These are phyloP conservation scores for Adansonia rubrostipa DNA, from an alignment of 441 rosid species.

Conservation along the genomic window DNA sequence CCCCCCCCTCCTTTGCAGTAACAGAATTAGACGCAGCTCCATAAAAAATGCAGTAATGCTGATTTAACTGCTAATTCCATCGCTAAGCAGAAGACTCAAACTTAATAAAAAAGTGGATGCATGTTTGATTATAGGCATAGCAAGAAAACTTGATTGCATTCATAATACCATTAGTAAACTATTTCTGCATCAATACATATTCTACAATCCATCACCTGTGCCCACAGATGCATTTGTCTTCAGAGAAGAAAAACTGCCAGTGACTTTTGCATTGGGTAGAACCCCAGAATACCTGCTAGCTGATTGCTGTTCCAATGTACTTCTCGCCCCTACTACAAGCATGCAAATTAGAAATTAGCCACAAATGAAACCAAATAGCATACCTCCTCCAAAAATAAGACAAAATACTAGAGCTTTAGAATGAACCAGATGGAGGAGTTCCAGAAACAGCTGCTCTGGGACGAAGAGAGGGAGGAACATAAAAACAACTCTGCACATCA, in stretches of 20 bases:
- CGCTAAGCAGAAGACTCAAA: neutral
- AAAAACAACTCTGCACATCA: slow-evolving; percentile 71
- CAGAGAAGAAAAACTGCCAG: slow-evolving; percentile 45
- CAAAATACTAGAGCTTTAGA: neutral
- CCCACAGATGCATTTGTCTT: slow-evolving; percentile 49
- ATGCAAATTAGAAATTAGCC: slow-evolving; percentile 16
- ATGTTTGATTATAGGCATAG: neutral
- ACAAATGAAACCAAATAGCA: neutral
- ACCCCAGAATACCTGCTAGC: slow-evolving; percentile 51
- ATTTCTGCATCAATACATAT: neutral
- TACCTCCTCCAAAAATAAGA: neutral
- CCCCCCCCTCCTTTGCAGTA: too few species aligned
- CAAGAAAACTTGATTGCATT: neutral
- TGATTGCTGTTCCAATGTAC: slow-evolving; percentile 54
- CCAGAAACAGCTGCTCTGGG: slow-evolving; percentile 50
- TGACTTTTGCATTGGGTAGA: slow-evolving; percentile 48
- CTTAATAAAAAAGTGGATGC: neutral
- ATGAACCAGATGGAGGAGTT: slow-evolving; percentile 50
- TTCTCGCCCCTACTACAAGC: slow-evolving; percentile 59
- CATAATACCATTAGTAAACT: neutral
- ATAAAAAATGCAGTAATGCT: neutral
- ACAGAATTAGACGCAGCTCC: neutral
- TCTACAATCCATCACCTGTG: slow-evolving; percentile 38
- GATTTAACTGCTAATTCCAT: neutral
- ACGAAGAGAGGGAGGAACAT: slow-evolving; percentile 89